phyloP scores from a whole-genome alignment of 164 flowering plant genomes.

The Vitis amurensis region DNA sequence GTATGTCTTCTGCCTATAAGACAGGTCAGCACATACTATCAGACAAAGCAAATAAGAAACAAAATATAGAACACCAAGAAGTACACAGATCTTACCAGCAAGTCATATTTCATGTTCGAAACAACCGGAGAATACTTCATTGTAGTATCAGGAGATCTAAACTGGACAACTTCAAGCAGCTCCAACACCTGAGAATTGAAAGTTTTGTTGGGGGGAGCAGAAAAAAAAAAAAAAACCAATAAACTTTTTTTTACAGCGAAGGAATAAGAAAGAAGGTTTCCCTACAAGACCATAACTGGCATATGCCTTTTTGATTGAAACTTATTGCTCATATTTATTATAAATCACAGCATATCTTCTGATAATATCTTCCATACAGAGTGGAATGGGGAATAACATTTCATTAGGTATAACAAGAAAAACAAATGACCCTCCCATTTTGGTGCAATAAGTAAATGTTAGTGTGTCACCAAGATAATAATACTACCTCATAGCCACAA shows the following conservation, averaged over 20 bases:
- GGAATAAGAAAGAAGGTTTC: background rate
- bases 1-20: slow-evolving; percentile 75
- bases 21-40: background rate
- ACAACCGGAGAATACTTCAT: slow-evolving; percentile 60
- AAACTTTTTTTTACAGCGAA: background rate
- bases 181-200: slow-evolving; percentile 59
- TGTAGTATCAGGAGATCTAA: slow-evolving; percentile 75
- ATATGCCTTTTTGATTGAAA: background rate
- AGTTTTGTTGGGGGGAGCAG: too few species aligned
- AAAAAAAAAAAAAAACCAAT: background rate
- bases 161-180: slow-evolving; percentile 87
- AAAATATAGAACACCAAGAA: slow-evolving; percentile 2
- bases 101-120: slow-evolving; percentile 51
- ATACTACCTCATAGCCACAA: background rate
- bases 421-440: background rate
- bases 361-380: background rate
- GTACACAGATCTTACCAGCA: slow-evolving; percentile 46
- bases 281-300: background rate
- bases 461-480: background rate
- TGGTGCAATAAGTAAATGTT: background rate
- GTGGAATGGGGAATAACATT: background rate
- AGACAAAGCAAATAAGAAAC: slow-evolving; percentile 1
- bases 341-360: background rate
- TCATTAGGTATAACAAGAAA: background rate
- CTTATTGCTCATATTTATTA: background rate